These are phyloP conservation scores for Phoma sp. DNA, from an alignment of 2,329 filamentous ascomycete genomes.

Conservation along the genomic window DNA sequence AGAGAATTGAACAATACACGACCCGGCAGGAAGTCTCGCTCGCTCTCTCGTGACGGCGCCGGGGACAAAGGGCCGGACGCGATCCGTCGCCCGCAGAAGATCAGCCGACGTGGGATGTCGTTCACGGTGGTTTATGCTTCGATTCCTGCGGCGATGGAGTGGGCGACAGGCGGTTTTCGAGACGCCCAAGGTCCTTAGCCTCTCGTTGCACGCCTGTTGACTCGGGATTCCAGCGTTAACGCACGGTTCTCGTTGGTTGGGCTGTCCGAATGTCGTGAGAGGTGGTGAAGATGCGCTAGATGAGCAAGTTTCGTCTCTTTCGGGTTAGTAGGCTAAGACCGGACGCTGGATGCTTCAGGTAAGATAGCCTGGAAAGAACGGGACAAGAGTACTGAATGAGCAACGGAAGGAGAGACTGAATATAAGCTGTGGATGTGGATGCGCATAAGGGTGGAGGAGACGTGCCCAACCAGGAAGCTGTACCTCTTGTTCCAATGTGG, in stretches of 20 bases:
- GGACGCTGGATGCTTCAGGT: slow-evolving; percentile 21
- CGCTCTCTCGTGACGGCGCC: slow-evolving; percentile 15
- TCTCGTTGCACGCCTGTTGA: slow-evolving; percentile 22
- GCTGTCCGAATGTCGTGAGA: slow-evolving; percentile 25
- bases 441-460: neutral
- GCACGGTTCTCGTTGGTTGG: slow-evolving; percentile 29
- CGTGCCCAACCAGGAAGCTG: slow-evolving; percentile 4
- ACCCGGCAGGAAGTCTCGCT: slow-evolving; percentile 10
- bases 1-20: slow-evolving; percentile 11
- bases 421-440: slow-evolving; percentile 1
- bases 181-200: slow-evolving; percentile 17
- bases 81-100: slow-evolving; percentile 12
- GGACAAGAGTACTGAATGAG: slow-evolving; percentile 20
- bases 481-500: slow-evolving; percentile 16
- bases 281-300: slow-evolving; percentile 15
- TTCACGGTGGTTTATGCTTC: slow-evolving; percentile 13
- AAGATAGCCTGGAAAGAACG: slow-evolving; percentile 10
- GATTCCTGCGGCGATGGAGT: slow-evolving; percentile 18
- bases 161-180: slow-evolving; percentile 18
- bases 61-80: slow-evolving; percentile 6
- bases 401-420: neutral
- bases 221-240: slow-evolving; percentile 23
- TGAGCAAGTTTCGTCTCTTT: slow-evolving; percentile 19
- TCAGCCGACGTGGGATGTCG: slow-evolving; percentile 6
- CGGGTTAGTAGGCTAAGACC: slow-evolving; percentile 20